phyloP scores from a whole-genome alignment of 805 yeast species.

The Scheffersomyces ergatensis region DNA sequence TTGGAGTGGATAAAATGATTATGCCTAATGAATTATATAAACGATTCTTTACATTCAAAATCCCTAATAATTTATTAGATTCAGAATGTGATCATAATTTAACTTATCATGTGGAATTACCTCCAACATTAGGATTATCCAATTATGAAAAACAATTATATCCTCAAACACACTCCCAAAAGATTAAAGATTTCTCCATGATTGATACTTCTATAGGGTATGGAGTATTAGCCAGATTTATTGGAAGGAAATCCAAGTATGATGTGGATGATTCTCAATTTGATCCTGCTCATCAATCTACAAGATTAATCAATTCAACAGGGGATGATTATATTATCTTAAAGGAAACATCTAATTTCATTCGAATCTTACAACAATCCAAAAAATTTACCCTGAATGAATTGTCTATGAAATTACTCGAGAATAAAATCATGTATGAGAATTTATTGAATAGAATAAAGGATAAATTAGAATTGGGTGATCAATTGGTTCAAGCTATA shows the following conservation, averaged over 20 bases:
- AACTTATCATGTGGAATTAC: conserved; percentile 29
- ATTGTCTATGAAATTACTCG: conserved; percentile 11
- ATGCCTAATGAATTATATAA: conserved; percentile 25
- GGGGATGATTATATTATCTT: conserved; percentile 42
- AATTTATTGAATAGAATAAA: conserved; percentile 24
- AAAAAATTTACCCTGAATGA: conserved; percentile 12
- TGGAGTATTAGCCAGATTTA: conserved; percentile 33
- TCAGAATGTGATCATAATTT: conserved; percentile 34
- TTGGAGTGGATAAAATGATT: conserved; percentile 12
- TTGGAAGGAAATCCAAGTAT: conserved; percentile 36
- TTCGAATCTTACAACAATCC: conserved; percentile 27
- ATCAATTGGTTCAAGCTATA: conserved; percentile 13
- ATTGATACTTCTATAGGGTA: conserved; percentile 26
- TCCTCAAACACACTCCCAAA: conserved; percentile 4
- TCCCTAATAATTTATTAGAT: conserved; percentile 36
- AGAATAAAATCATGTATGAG: conserved; percentile 17
- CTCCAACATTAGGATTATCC: conserved; percentile 32
- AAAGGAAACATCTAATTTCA: conserved; percentile 22
- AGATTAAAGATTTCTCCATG: conserved; percentile 26
- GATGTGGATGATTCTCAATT: conserved; percentile 14
- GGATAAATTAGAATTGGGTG: conserved; percentile 26
- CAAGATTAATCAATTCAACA: conserved; percentile 26
- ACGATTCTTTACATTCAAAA: conserved; percentile 40
- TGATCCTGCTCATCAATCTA: conserved; percentile 11
- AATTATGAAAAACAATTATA: conserved; percentile 11